phyloP scores from a whole-genome alignment of 495 filamentous ascomycete genomes.

The Talaromyces adpressus region DNA sequence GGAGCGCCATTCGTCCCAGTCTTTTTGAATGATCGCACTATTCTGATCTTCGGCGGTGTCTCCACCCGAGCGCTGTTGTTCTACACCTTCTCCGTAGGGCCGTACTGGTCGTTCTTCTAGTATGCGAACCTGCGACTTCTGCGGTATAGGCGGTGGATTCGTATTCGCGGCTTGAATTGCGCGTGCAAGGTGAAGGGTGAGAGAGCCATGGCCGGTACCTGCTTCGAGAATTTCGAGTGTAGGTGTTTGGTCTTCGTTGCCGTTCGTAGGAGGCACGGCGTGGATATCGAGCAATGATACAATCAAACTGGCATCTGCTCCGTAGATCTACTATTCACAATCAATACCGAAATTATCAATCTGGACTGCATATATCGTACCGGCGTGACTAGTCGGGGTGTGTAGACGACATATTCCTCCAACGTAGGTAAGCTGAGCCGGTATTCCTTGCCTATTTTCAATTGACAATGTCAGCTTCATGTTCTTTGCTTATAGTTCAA shows the following conservation, averaged over 20 bases:
- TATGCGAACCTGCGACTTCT: constrained; percentile 28
- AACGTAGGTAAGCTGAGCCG: constrained; percentile 57
- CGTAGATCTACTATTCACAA: constrained; percentile 54
- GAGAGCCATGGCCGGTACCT: constrained; percentile 70
- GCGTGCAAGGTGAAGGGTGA: constrained; percentile 67
- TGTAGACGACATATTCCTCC: constrained; percentile 61
- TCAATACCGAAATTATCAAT: neutral
- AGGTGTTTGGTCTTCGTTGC: constrained; percentile 13
- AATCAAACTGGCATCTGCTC: constrained; percentile 63
- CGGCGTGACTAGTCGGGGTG: constrained; percentile 62
- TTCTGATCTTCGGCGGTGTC: neutral
- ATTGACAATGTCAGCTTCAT: neutral
- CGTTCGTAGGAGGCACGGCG: constrained; percentile 30
- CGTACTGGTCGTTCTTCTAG: constrained; percentile 21
- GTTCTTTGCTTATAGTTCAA: neutral
- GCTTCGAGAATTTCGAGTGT: constrained; percentile 68
- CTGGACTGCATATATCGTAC: constrained; percentile 32
- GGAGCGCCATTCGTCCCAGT: constrained; percentile 39
- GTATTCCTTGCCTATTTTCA: constrained; percentile 33
- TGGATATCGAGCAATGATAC: constrained; percentile 70
- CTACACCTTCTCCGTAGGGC: constrained; percentile 16
- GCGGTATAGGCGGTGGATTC: constrained; percentile 26
- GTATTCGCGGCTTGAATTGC: constrained; percentile 69
- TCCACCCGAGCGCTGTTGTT: constrained; percentile 7
- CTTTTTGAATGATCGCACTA: constrained; percentile 16